Percentiles rank a stretch among this genome's conserved stretches.
These are phyloP conservation scores for Rhizoclosmatium hyalinum DNA, from an alignment of 371 early-diverging fungal genomes.

Conservation along the genomic window DNA sequence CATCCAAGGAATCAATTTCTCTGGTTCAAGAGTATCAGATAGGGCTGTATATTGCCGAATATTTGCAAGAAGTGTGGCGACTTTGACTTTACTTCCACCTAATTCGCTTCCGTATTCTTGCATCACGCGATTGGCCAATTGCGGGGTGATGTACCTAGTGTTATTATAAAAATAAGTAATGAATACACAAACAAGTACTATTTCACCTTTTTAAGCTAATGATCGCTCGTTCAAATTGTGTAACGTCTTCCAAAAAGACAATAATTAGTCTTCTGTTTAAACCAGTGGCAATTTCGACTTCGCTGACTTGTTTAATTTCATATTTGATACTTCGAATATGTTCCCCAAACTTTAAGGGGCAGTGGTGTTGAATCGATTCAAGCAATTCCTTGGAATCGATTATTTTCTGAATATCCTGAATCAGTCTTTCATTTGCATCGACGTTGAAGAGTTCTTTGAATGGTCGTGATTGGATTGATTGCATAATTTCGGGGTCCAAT, in stretches of 20 bases:
- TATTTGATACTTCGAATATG: neutral
- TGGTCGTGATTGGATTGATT: neutral
- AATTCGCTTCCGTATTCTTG: slow-evolving; percentile 2
- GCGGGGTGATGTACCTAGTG: slow-evolving; percentile 24
- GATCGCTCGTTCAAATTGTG: neutral
- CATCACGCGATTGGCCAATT: slow-evolving; percentile 17
- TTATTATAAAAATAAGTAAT: neutral
- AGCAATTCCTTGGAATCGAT: neutral
- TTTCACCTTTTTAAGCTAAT: slow-evolving; percentile 13
- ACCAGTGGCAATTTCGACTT: slow-evolving; percentile 3
- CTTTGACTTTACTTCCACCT: neutral
- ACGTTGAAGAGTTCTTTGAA: slow-evolving; percentile 2
- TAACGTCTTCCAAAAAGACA: slow-evolving; percentile 17
- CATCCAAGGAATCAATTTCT: neutral
- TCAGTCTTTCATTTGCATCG: neutral
- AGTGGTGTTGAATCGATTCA: neutral
- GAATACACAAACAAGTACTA: neutral
- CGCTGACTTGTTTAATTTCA: slow-evolving; percentile 3
- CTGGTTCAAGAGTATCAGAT: slow-evolving; percentile 4
- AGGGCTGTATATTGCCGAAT: slow-evolving; percentile 11
- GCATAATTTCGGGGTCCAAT: neutral
- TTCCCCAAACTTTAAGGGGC: neutral
- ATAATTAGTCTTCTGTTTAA: neutral
- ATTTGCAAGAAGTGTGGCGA: slow-evolving; percentile 1
- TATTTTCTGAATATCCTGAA: neutral